Evolutionary conservation across 2,329 filamentous ascomycete genomes (phyloP).

Genomic region (Incumbomyces delicatus): DNA sequence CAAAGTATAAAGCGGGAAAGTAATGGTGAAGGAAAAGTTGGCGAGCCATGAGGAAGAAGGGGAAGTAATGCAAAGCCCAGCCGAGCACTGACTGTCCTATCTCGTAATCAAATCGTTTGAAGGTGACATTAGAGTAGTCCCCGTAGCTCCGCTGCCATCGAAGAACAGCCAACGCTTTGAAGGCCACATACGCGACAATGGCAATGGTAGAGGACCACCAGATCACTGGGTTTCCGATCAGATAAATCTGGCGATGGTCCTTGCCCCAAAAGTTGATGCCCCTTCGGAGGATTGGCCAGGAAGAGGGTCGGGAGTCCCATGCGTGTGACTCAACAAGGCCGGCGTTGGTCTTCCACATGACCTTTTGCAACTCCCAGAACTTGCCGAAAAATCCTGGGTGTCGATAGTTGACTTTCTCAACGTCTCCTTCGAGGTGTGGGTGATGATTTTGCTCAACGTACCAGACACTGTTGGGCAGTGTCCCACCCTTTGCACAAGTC

Average conservation of each 20-base stretch:
- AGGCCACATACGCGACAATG: constrained; percentile 63
- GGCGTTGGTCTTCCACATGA: constrained; percentile 99
- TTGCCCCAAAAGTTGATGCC: constrained; percentile 99
- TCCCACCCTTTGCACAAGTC: constrained; percentile 87
- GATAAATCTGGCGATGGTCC: constrained; percentile 87
- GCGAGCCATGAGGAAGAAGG: constrained; percentile 95
- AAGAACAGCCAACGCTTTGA: constrained; percentile 80
- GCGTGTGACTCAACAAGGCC: constrained; percentile 92
- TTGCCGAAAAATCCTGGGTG: constrained; percentile 94
- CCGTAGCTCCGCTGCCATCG: constrained; percentile 89
- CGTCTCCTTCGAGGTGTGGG: constrained; percentile 59
- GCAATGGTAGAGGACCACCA: constrained; percentile 85
- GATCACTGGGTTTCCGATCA: constrained; percentile 86
- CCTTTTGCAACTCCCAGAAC: constrained; percentile 92
- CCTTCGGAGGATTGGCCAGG: constrained; percentile 83
- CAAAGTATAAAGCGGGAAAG: constrained; percentile 93
- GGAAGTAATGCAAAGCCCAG: constrained; percentile 98
- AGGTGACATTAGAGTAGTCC: constrained; percentile 71
- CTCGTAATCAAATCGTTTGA: constrained; percentile 98
- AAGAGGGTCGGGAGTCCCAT: constrained; percentile 90
- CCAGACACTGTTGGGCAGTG: constrained; percentile 93
- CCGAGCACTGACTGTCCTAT: constrained; percentile 80
- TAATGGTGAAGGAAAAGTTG: constrained; percentile 98
- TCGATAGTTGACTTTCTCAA: constrained; percentile 92
- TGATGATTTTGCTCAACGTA: constrained; percentile 89